Conservation (phyloP, 2,329 filamentous ascomycete species). For the Albifimbria verrucaria region DNA sequence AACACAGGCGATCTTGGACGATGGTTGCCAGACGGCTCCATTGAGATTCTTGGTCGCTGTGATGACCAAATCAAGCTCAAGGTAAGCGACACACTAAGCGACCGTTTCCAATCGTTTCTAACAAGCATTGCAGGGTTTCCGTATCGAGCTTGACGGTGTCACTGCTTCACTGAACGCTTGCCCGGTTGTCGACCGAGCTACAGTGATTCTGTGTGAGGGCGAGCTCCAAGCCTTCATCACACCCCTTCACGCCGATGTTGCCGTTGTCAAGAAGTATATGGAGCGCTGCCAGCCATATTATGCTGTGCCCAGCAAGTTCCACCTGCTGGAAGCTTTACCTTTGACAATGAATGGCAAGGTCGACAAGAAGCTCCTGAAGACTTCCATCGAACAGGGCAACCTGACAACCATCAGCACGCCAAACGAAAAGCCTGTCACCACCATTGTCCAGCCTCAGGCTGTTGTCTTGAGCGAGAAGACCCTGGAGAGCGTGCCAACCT, state of each 20-base stretch:
- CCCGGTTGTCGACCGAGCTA: slow-evolving; percentile 41
- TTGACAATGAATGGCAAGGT: slow-evolving; percentile 55
- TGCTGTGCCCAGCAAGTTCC: slow-evolving; percentile 45
- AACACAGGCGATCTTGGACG: slow-evolving; percentile 57
- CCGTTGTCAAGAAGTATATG: slow-evolving; percentile 35
- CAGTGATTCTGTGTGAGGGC: slow-evolving; percentile 42
- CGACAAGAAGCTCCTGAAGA: slow-evolving; percentile 43
- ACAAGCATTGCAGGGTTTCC: slow-evolving; percentile 51
- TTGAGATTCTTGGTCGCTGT: slow-evolving; percentile 53
- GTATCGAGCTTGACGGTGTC: slow-evolving; percentile 59
- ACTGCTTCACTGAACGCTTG: slow-evolving; percentile 43
- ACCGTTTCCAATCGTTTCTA: too few relatives aligned
- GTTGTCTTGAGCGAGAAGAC: neutral
- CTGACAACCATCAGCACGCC: too few relatives aligned
- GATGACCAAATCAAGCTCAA: slow-evolving; percentile 63
- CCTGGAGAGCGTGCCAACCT: slow-evolving; percentile 8
- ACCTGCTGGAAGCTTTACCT: slow-evolving; percentile 39
- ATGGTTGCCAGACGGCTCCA: slow-evolving; percentile 49
- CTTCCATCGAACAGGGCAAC: neutral
- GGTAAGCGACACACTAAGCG: slow-evolving; percentile 27
- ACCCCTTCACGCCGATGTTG: slow-evolving; percentile 26
- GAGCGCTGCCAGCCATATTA: slow-evolving; percentile 50
- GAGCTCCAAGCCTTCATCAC: slow-evolving; percentile 50
- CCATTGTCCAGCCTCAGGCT: neutral
- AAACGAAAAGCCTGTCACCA: neutral